Base-by-base conservation (phyloP, 306 rosid species). In the Quercus bicolor region DNA sequence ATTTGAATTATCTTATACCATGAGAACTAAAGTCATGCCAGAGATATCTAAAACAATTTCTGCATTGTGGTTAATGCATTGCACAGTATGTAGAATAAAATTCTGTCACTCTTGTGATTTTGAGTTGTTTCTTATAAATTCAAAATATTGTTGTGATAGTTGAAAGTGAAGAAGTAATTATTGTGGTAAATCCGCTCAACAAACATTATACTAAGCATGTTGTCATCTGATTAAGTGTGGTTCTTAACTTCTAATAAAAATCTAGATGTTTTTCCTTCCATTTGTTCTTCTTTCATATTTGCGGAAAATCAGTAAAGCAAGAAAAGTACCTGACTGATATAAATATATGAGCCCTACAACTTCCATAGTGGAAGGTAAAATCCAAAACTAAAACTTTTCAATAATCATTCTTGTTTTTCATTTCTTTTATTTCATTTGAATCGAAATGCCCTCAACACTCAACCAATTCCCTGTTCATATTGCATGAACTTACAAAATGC, bases 21-120 rank as follows among this genome's bases (percentile, higher is more conserved):
- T 20, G 56, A 76, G 66, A 54, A 74, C 43, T 33, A 31, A 72
- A 81, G 72, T 62, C 80, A 73, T 90, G 89, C 98, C 98, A n/a
- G 98, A 90, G 28, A 96, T 91, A 82, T 96, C 97, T 85, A 96
- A 81, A 76, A 96, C 88, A 74, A 93, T 93, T 86, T 96, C 99
- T 75, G 93, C 97, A 75, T 96, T 93, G 83, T 96, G 98, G 81
- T 93, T 91, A 80, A 93, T 90, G 93, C 99, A 87, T 48, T 96
- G 99, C 81, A 96, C n/a, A 75, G 45, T 40, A 45, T 28, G 34
- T 6, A 7, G 33, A 56, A 21, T 68, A 7, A 77, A 73, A 61
- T 40, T 48, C 5, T 48, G 53, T 48, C 53, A 12, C 16, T 52
- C 74, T 57, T 57, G 45, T 23, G 56, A 52, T 26, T 31, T 52